Base-by-base conservation (phyloP, 805 yeast species). In the Soucietia sequanensis region DNA sequence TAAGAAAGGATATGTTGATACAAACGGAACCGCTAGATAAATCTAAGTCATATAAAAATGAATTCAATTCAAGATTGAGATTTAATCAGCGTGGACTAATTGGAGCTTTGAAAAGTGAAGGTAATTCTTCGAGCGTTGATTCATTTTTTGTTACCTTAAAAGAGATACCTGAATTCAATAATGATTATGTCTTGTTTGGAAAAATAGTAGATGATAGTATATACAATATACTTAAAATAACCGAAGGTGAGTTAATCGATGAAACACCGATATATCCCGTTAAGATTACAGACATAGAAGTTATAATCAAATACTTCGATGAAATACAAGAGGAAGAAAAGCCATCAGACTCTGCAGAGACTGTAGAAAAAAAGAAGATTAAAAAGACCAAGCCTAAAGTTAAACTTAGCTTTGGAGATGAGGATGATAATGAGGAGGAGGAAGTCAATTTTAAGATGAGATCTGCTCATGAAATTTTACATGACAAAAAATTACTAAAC, bases 141-240 rank as follows among this genome's bases (percentile, higher is more conserved):
- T 51, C 58, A 9, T 60, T 62, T 37, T 53, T 59, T 33, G 50
- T 55, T 13, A 37, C 84, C 1, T 49, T 72, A 32, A 63, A 56
- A 6, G 72, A 72, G 10, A 43, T 71, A 9, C 72, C 75, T 5
- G 70, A 68, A 25, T 59, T 70, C 35, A 64, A 68, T 42, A 57
- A 65, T 19, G 62, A 34, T 9, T 39, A 41, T 42, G 67, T 78
- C 10, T 46, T 78, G 15, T 66, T 82, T 44, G 91, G 90, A 2
- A 72, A 75, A 39, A 61, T 81, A 10, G 70, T 70, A 2, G 85
- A 78, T 3, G 75, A 75, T 22, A 62, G 81, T 0, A 65, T 78
- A 4, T 84, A 68, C 57, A 74, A 65, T 20, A 71, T 78, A 10
- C 53, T 72, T 23, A 62, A 65, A 30, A 78, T 82, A 4, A 52